Evolutionary conservation across 1,284 basidiomycete genomes (phyloP), one percentile per base, ranked within the genome.

Genomic region (Tylopilus sp.): DNA sequence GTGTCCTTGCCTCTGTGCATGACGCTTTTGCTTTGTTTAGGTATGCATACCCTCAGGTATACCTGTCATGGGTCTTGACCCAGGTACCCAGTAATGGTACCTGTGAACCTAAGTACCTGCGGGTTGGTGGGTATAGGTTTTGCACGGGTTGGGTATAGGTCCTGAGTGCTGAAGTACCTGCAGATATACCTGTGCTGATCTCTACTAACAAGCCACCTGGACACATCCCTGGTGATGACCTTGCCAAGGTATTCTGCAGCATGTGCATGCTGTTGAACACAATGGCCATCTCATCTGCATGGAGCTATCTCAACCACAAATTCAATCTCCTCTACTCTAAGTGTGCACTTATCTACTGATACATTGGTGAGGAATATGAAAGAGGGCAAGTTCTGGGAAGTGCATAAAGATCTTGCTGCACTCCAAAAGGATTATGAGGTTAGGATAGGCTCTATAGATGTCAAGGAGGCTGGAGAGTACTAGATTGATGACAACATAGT

Each of bases 351-450:
- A 94, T 93, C 58, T 91, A 96, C 85, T 93, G 94, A 94, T 97
- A 96, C 76, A 94, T 95, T 71, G 96, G 96, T 75, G 96, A 98
- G 83, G 96, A 96, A n/a, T 84, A 98, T 98, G 96, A 96, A 98
- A 82, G 96, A 98, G 85, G 96, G 96, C 80, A 96, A 98, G 84
- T 97, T 98, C 85, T 95, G 94, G 58, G 96, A 98, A 85, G 96
- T 96, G 35, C 93, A 96, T 74, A 96, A 98, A 84, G 96, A 98
- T 82, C 90, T 98, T 69, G 96, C 96, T 50, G 96, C 96, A 23
- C 89, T 98, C 69, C 96, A 98, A 87, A 97, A 98, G 84, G 95
- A 96, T 77, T 97, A 96, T 79, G 94, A 96, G 82, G 95, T 98
- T 80, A 95, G 94, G 76, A 91, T 93, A 68, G 95, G 96, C 85